Evolutionary conservation across 345 rosid genomes (phyloP).

Genomic region (Eucalyptus lansdowneana): DNA sequence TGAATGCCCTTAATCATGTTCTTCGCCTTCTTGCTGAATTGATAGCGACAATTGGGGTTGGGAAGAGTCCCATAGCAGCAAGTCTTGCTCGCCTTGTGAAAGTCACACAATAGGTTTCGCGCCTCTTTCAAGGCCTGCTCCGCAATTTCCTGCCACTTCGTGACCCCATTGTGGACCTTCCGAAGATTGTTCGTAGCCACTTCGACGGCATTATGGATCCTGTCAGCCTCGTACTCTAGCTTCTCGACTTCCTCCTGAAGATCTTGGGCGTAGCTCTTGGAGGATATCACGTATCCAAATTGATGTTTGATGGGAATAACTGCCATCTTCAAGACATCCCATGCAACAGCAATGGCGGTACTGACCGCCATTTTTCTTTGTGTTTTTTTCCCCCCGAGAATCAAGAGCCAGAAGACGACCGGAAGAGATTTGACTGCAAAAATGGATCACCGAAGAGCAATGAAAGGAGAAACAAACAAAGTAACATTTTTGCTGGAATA

Average conservation of each 20-base stretch:
- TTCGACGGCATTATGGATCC: too few species aligned
- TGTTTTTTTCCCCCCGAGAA: too few species aligned
- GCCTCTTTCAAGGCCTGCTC: too few species aligned
- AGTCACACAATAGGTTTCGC: rapidly evolving
- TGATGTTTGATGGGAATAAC: neutral
- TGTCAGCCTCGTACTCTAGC: neutral
- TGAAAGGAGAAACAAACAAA: too few species aligned
- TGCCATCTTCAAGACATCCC: neutral
- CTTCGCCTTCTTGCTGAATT: too few species aligned
- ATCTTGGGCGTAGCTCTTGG: neutral
- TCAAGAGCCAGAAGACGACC: too few species aligned
- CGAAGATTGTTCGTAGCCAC: too few species aligned
- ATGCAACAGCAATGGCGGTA: too few species aligned
- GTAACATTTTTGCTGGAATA: too few species aligned
- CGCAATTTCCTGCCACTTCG: too few species aligned
- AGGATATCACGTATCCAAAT: neutral
- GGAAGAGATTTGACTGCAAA: neutral
- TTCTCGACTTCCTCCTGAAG: neutral
- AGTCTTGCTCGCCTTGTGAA: rapidly evolving
- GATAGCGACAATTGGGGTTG: too few species aligned
- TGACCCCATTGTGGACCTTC: rapidly evolving
- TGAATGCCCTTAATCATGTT: rapidly evolving
- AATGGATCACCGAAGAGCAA: neutral
- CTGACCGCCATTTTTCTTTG: rapidly evolving
- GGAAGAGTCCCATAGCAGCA: too few species aligned